Conservation (phyloP, 2,329 filamentous ascomycete species). For the Gaeumannomyces sp. region DNA sequence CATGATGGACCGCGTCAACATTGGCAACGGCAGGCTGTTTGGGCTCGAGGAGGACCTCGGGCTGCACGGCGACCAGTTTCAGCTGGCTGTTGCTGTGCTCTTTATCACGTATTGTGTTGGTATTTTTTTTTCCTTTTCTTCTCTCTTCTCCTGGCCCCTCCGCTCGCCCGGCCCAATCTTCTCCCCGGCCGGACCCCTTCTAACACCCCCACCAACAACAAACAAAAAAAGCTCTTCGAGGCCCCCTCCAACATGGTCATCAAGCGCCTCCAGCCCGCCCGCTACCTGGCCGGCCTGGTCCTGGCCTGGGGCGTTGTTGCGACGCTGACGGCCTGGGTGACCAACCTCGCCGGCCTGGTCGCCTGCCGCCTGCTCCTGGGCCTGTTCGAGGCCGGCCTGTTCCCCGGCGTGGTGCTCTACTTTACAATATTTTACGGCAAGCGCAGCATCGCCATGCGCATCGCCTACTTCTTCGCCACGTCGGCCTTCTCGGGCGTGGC, state of each 20-base stretch:
- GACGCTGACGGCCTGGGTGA: neutral
- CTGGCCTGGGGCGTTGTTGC: slow-evolving; percentile 13
- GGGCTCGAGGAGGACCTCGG: slow-evolving; percentile 54
- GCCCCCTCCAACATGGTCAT: slow-evolving; percentile 3
- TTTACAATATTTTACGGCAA: slow-evolving; percentile 60
- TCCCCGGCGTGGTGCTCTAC: slow-evolving; percentile 32
- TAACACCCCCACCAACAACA: neutral
- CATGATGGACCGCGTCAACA: slow-evolving; percentile 8
- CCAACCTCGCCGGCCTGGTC: neutral
- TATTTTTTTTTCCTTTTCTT: neutral
- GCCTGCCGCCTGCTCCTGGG: slow-evolving; percentile 6
- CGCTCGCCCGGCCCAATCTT: too few species aligned
- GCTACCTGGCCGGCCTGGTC: neutral
- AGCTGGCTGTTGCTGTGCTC: slow-evolving; percentile 49
- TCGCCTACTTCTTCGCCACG: slow-evolving; percentile 56
- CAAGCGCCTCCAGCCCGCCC: slow-evolving; percentile 2
- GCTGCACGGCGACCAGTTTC: slow-evolving; percentile 52
- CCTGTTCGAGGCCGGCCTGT: slow-evolving; percentile 7
- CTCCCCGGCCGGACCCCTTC: too few species aligned
- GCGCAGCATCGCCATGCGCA: slow-evolving; percentile 52
- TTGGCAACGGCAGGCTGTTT: slow-evolving; percentile 37
- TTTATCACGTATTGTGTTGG: slow-evolving; percentile 39
- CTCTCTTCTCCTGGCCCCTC: too few species aligned
- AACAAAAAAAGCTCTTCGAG: neutral
- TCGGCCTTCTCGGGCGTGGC: slow-evolving; percentile 57